Percentiles rank a stretch among this genome's conserved stretches.
Conservation (phyloP, 2,329 filamentous ascomycete species). For the Ascochyta fabae region DNA sequence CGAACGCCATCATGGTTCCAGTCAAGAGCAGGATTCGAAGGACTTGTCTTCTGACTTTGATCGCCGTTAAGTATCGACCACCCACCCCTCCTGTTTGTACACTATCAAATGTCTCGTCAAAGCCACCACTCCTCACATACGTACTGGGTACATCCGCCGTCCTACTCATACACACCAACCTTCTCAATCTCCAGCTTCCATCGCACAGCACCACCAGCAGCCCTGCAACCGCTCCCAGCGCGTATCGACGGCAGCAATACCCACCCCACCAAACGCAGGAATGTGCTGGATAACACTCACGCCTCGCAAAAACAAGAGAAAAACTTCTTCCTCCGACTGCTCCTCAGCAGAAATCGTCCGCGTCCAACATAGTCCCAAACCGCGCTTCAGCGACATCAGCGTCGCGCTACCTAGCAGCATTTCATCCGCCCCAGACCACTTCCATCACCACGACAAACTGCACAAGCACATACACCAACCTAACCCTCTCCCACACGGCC, state of each 20-base stretch:
- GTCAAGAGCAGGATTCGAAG: slow-evolving; percentile 11
- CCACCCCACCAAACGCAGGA: background rate
- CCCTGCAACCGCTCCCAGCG: slow-evolving; percentile 27
- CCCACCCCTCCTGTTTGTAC: slow-evolving; percentile 11
- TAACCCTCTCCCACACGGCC: slow-evolving; percentile 21
- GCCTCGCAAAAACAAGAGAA: slow-evolving; percentile 30
- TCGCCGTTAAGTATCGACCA: slow-evolving; percentile 24
- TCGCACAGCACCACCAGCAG: slow-evolving; percentile 30
- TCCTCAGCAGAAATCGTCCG: slow-evolving; percentile 37
- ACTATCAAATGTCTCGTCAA: slow-evolving; percentile 30
- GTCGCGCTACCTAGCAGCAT: slow-evolving; percentile 30
- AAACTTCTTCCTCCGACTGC: slow-evolving; percentile 8
- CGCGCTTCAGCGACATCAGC: slow-evolving; percentile 31
- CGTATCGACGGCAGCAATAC: slow-evolving; percentile 20
- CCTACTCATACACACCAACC: slow-evolving; percentile 27
- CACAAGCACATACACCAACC: slow-evolving; percentile 35
- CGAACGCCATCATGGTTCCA: slow-evolving; percentile 21
- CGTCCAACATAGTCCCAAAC: slow-evolving; percentile 29
- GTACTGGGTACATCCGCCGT: slow-evolving; percentile 25
- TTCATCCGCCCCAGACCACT: background rate
- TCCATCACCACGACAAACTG: slow-evolving; percentile 15
- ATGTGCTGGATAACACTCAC: slow-evolving; percentile 46
- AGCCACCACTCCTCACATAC: slow-evolving; percentile 22
- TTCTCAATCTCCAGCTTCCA: slow-evolving; percentile 32
- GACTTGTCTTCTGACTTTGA: slow-evolving; percentile 19